Percentiles rank a stretch among this genome's conserved stretches.
phyloP scores from a whole-genome alignment of 2,329 filamentous ascomycete genomes.

The Aureobasidium namibiae region DNA sequence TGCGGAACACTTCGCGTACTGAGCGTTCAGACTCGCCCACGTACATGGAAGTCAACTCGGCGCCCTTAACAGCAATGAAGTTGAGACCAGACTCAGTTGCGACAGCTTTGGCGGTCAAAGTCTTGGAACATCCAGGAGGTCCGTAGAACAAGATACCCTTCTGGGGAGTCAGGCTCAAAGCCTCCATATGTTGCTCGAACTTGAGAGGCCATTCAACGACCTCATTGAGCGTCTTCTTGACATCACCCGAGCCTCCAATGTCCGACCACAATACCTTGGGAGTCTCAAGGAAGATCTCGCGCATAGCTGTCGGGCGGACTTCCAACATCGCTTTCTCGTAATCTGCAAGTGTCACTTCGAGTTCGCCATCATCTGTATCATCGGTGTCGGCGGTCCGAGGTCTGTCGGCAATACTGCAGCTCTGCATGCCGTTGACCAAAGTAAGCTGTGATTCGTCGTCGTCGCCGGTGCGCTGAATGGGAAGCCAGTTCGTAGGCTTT shows the following conservation, averaged over 20 bases:
- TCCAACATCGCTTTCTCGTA: conserved; percentile 57
- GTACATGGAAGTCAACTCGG: conserved; percentile 92
- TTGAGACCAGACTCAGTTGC: conserved; percentile 87
- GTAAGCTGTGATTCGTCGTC: not conserved
- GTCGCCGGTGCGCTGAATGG: not conserved
- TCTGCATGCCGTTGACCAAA: not conserved
- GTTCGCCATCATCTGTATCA: conserved; percentile 1
- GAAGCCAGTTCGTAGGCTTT: conserved; percentile 5
- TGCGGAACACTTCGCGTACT: conserved; percentile 75
- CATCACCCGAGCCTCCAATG: conserved; percentile 73
- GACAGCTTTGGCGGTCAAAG: conserved; percentile 80
- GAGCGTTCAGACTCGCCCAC: conserved; percentile 88
- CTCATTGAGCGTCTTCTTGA: conserved; percentile 55
- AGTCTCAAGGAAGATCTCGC: conserved; percentile 80
- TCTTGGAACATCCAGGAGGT: conserved; percentile 91
- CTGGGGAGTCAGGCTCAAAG: conserved; percentile 50
- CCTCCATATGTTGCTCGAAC: conserved; percentile 43
- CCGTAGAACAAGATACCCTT: conserved; percentile 87
- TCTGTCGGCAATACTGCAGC: not conserved
- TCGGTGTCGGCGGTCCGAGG: not conserved
- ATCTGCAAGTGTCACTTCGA: conserved; percentile 36
- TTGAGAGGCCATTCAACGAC: conserved; percentile 53
- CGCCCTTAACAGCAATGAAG: conserved; percentile 89
- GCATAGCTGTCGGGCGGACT: conserved; percentile 77
- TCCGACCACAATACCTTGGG: conserved; percentile 80